phyloP scores from a whole-genome alignment of 2,329 filamentous ascomycete genomes.

The Gaeumannomyces sp. region DNA sequence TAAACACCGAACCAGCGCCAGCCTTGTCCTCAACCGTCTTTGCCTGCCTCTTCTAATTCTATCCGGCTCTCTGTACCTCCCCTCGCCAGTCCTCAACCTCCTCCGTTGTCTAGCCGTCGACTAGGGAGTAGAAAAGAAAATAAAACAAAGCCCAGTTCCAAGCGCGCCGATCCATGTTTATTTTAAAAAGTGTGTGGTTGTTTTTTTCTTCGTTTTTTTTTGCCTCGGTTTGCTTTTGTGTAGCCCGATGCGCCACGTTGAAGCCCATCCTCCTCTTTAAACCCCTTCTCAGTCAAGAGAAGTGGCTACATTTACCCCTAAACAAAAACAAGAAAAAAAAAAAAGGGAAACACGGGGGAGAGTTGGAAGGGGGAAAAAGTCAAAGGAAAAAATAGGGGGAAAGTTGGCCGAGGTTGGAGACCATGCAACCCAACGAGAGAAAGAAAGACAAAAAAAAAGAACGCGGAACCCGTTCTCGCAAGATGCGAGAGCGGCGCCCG shows the following conservation, averaged over 20 bases:
- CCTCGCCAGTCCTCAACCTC: neutral
- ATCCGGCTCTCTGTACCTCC: neutral
- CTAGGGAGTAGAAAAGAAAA: neutral
- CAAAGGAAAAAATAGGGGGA: neutral
- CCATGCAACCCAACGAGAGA: constrained; percentile 1
- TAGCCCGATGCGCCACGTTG: neutral
- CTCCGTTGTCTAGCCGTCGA: neutral
- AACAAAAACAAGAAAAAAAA: neutral
- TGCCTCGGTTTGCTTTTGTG: neutral
- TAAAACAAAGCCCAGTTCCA: neutral
- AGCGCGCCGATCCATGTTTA: neutral
- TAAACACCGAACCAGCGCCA: neutral
- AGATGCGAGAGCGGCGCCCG: neutral
- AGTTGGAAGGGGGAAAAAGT: no score
- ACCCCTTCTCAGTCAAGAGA: neutral
- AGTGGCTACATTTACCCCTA: neutral
- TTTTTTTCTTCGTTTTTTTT: neutral
- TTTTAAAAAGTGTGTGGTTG: neutral
- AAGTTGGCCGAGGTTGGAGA: neutral
- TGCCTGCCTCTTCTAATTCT: neutral
- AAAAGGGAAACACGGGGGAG: neutral
- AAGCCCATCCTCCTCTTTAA: neutral
- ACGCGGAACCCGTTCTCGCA: neutral
- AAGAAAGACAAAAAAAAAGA: neutral
- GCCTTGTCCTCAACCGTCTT: neutral